These are phyloP conservation scores for Pseudonectria foliicola DNA, from an alignment of 2,329 filamentous ascomycete genomes.

Conservation along the genomic window DNA sequence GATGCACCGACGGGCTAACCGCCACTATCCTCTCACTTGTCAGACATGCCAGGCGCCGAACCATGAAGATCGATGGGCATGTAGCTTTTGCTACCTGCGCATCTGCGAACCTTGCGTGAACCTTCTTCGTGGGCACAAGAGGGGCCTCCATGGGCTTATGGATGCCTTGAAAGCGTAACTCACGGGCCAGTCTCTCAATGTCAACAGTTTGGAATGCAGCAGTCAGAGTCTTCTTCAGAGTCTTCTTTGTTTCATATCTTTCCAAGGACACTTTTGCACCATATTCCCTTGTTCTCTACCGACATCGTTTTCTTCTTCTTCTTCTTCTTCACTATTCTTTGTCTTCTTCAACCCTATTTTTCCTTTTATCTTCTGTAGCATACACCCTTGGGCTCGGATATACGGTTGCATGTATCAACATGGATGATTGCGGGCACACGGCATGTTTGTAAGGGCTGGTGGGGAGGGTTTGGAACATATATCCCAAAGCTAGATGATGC, in stretches of 20 bases:
- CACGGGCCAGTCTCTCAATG: too few species aligned
- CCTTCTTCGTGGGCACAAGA: slow-evolving; percentile 32
- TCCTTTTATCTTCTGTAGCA: slow-evolving; percentile 8
- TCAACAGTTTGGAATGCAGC: too few species aligned
- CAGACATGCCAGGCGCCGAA: slow-evolving; percentile 44
- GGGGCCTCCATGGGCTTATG: slow-evolving; percentile 37
- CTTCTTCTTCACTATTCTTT: background rate
- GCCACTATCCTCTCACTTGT: slow-evolving; percentile 44
- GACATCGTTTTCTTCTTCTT: background rate
- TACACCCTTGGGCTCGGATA: slow-evolving; percentile 4
- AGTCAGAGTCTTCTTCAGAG: too few species aligned
- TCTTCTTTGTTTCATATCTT: too few species aligned
- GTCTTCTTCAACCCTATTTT: slow-evolving; percentile 4
- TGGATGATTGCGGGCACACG: too few species aligned
- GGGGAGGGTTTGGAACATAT: slow-evolving; percentile 8
- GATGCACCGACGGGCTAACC: slow-evolving; percentile 43
- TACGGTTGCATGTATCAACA: slow-evolving; percentile 15
- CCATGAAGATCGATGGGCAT: slow-evolving; percentile 37
- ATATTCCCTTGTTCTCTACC: too few species aligned
- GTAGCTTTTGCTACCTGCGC: slow-evolving; percentile 44
- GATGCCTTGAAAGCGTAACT: slow-evolving; percentile 14
- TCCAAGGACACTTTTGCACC: background rate
- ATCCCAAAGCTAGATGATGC: slow-evolving; percentile 13
- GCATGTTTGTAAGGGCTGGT: slow-evolving; percentile 8
- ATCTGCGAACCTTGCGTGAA: slow-evolving; percentile 43